These are phyloP conservation scores for Pneumocystis jirovecii DNA, from an alignment of 1,139 yeast species.

Conservation along the genomic window DNA sequence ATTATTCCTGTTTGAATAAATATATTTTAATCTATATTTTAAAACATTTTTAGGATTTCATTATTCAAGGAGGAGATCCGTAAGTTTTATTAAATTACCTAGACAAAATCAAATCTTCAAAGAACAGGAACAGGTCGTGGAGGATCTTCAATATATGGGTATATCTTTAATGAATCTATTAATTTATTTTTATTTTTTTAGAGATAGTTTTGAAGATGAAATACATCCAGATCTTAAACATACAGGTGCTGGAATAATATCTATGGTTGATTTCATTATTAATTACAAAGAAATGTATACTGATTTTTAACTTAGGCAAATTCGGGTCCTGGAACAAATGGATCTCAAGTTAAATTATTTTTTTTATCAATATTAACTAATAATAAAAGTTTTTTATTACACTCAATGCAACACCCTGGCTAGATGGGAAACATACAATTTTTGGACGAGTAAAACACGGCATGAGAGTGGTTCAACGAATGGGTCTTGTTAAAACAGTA, in stretches of 20 bases:
- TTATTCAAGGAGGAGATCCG: conserved; percentile 30
- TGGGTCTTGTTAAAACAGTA: conserved; percentile 34
- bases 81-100: neutral
- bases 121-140: conserved; percentile 24
- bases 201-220: conserved; percentile 30
- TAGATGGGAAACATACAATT: conserved; percentile 36
- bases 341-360: conserved; percentile 19
- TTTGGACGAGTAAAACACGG: conserved; percentile 49
- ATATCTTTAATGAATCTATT: neutral
- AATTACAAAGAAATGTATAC: neutral
- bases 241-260: conserved; percentile 40
- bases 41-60: conserved; percentile 17
- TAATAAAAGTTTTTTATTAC: conserved; percentile 36
- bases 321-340: conserved; percentile 26
- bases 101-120: neutral
- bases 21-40: neutral
- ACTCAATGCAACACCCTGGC: conserved; percentile 32
- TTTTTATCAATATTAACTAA: neutral
- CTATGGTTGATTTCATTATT: conserved; percentile 21
- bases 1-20: conserved; percentile 20
- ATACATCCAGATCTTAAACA: conserved; percentile 37
- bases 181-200: neutral
- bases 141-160: conserved; percentile 21
- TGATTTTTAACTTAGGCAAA: conserved; percentile 19
- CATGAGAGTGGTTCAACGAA: conserved; percentile 36